phyloP scores from a whole-genome alignment of 495 filamentous ascomycete genomes.

The Aspergillus biplanus region DNA sequence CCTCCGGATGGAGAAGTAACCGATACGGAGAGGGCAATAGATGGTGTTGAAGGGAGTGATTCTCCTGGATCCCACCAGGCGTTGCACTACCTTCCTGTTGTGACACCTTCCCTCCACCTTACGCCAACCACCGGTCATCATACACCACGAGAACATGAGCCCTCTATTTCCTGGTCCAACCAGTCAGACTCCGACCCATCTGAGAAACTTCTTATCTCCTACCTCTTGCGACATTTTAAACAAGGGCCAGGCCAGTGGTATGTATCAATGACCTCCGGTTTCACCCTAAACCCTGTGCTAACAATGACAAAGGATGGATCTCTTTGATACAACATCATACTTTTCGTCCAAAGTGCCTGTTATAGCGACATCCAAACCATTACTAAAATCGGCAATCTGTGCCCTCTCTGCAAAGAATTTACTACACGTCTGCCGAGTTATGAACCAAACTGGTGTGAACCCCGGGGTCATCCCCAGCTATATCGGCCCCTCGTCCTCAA shows the following conservation, averaged over 20 bases:
- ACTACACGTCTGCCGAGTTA: conserved; percentile 4
- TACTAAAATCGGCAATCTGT: conserved; percentile 27
- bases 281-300: neutral
- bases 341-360: conserved; percentile 29
- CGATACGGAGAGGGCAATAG: too few relatives aligned
- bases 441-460: too few relatives aligned
- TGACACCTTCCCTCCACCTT: neutral
- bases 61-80: too few relatives aligned
- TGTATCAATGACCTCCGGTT: neutral
- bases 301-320: conserved; percentile 26
- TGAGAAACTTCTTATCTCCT: neutral
- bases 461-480: conserved; percentile 1
- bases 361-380: conserved; percentile 19
- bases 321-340: conserved; percentile 28
- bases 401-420: conserved; percentile 30
- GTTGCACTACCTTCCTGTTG: too few relatives aligned
- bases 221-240: neutral
- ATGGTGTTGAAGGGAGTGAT: too few relatives aligned
- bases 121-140: neutral
- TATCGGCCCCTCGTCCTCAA: neutral
- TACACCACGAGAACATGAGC: neutral
- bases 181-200: neutral
- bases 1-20: too few relatives aligned
- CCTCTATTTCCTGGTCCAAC: neutral
- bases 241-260: neutral